These are phyloP conservation scores for Laburnicola sp. DNA, from an alignment of 2,329 filamentous ascomycete species.

Conservation along the genomic window DNA sequence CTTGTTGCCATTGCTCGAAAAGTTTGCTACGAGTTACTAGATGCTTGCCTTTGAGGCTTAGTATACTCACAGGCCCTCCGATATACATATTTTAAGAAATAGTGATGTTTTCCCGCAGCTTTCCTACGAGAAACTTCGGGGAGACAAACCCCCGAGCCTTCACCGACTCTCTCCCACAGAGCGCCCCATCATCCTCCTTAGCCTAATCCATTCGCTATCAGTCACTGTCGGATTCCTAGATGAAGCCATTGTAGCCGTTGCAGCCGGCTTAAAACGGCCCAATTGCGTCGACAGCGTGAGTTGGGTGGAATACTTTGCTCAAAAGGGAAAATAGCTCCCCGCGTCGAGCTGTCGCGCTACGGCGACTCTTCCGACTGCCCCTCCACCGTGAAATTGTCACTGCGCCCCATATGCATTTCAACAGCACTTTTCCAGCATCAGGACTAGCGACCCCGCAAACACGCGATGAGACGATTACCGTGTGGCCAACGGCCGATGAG, in stretches of 20 bases:
- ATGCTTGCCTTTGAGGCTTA: too few species aligned
- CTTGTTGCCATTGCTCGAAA: too few species aligned
- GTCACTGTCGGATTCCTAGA: neutral
- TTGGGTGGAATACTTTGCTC: constrained; percentile 12
- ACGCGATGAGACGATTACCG: constrained; percentile 1
- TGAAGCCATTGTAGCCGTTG: constrained; percentile 3
- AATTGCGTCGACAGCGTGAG: constrained; percentile 3
- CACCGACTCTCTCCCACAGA: too few species aligned
- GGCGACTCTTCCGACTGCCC: neutral
- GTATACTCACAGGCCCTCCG: neutral
- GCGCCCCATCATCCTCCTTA: neutral
- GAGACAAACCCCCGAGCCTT: neutral
- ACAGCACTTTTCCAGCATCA: constrained; percentile 3
- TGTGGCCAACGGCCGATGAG: constrained; percentile 8
- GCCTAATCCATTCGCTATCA: neutral
- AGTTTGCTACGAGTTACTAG: too few species aligned
- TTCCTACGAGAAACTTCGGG: neutral
- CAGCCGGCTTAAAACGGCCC: constrained; percentile 3
- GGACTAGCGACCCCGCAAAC: constrained; percentile 8
- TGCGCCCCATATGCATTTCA: constrained; percentile 1
- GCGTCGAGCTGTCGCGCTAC: constrained; percentile 1
- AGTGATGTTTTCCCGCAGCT: neutral
- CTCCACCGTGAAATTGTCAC: neutral
- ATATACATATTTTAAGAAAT: neutral
- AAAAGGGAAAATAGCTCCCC: constrained; percentile 17